Evolutionary conservation across 2,329 filamentous ascomycete species (phyloP).

Genomic region (Trichothecium sympodiale): DNA sequence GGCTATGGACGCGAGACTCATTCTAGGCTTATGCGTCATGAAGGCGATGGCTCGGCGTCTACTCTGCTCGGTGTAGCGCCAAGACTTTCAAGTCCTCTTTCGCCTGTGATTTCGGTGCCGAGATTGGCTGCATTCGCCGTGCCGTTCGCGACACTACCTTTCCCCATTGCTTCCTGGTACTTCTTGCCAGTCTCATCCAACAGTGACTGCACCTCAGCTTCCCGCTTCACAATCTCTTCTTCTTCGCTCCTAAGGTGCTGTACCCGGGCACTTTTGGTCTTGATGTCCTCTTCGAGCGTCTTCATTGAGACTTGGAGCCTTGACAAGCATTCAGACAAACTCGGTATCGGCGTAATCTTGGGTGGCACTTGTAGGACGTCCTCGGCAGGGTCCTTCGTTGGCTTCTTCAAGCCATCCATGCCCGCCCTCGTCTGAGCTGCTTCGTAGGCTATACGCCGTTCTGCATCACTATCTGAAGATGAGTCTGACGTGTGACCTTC

Average conservation of each 20-base stretch:
- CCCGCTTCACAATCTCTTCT: slow-evolving; percentile 53
- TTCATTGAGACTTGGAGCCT: slow-evolving; percentile 50
- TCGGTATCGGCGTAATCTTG: slow-evolving; percentile 68
- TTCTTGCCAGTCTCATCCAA: slow-evolving; percentile 70
- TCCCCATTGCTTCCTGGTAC: slow-evolving; percentile 34
- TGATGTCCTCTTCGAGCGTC: slow-evolving; percentile 52
- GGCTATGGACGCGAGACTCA: background rate
- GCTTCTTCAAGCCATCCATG: slow-evolving; percentile 59
- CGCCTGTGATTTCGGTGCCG: slow-evolving; percentile 15
- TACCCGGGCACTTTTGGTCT: slow-evolving; percentile 49
- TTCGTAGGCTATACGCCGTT: slow-evolving; percentile 74
- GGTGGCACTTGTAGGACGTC: slow-evolving; percentile 48
- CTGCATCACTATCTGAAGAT: slow-evolving; percentile 58
- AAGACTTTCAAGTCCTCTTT: slow-evolving; percentile 24
- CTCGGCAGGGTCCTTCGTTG: slow-evolving; percentile 21
- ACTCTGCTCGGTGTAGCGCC: slow-evolving; percentile 18
- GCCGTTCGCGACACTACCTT: slow-evolving; percentile 11
- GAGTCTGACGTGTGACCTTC: slow-evolving; percentile 54
- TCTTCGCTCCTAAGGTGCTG: slow-evolving; percentile 59
- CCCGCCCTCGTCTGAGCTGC: slow-evolving; percentile 75
- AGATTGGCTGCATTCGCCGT: slow-evolving; percentile 6
- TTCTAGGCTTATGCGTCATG: slow-evolving; percentile 11
- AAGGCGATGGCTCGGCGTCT: slow-evolving; percentile 8
- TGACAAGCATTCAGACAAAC: slow-evolving; percentile 55
- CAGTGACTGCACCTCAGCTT: slow-evolving; percentile 69